Evolutionary conservation across 306 rosid species (phyloP).

Genomic region (Vigna mungo): DNA sequence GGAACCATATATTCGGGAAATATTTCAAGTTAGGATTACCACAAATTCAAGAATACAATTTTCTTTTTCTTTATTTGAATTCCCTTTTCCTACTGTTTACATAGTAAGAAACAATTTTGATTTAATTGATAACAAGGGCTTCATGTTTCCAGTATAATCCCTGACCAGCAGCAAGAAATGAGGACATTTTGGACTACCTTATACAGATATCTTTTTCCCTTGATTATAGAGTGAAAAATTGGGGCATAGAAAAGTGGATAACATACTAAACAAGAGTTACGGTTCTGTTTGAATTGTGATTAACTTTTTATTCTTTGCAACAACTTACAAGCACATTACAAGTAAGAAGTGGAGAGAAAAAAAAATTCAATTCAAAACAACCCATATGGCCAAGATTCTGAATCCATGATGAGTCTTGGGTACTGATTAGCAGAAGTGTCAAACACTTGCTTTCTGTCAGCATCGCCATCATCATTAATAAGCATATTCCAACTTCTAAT

Average conservation of each 20-base stretch:
- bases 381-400: conserved; percentile 60
- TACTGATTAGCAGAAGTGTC: conserved; percentile 52
- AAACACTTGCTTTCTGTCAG: conserved; percentile 47
- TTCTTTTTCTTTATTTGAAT: not conserved
- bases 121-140: not conserved
- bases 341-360: conserved; percentile 22
- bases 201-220: conserved; percentile 34
- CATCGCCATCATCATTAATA: conserved; percentile 45
- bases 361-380: conserved; percentile 44
- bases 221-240: conserved; percentile 21
- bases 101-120: not conserved
- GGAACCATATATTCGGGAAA: too few relatives aligned
- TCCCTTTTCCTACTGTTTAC: not conserved
- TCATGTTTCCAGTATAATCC: not conserved
- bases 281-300: conserved; percentile 39
- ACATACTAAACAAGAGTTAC: conserved; percentile 32
- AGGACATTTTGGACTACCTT: conserved; percentile 32
- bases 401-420: conserved; percentile 57
- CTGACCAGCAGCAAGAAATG: conserved; percentile 14
- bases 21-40: too few relatives aligned
- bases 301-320: conserved; percentile 43
- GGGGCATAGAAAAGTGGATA: conserved; percentile 6
- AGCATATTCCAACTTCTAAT: conserved; percentile 60
- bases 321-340: conserved; percentile 51
- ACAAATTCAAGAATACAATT: too few relatives aligned